These are phyloP conservation scores for Achlya hypogyna DNA, from an alignment of 352 stramenopile genomes.

Conservation along the genomic window DNA sequence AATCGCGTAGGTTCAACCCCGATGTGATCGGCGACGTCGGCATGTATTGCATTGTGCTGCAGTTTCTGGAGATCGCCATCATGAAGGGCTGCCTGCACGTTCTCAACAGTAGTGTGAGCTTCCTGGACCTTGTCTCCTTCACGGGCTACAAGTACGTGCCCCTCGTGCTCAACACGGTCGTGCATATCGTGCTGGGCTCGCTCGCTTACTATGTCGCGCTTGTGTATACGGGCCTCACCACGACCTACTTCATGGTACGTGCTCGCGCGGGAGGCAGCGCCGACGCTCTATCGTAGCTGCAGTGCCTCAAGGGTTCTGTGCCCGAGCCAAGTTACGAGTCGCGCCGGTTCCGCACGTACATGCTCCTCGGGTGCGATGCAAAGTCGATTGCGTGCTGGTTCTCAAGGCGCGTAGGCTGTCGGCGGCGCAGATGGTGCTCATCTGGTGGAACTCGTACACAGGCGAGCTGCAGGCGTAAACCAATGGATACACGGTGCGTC, in stretches of 20 bases:
- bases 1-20: conserved; percentile 85
- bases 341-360: conserved; percentile 76
- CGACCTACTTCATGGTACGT: conserved; percentile 92
- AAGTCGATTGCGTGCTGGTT: conserved; percentile 18
- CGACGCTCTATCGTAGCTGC: conserved; percentile 34
- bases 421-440: neutral
- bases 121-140: conserved; percentile 95
- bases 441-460: conserved; percentile 22
- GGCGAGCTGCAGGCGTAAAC: conserved; percentile 1
- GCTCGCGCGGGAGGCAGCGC: neutral
- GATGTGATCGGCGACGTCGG: conserved; percentile 93
- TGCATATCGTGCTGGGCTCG: conserved; percentile 74
- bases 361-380: conserved; percentile 58
- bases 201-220: conserved; percentile 89
- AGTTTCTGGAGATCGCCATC: conserved; percentile 88
- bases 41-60: conserved; percentile 85
- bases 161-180: conserved; percentile 91
- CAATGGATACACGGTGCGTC: too few relatives aligned
- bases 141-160: conserved; percentile 99
- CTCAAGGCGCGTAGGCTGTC: conserved; percentile 20
- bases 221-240: conserved; percentile 87
- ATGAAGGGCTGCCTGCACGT: conserved; percentile 93
- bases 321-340: conserved; percentile 60
- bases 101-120: conserved; percentile 86
- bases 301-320: conserved; percentile 76